These are phyloP conservation scores for Talaromyces sp. DNA, from an alignment of 2,329 filamentous ascomycete genomes.

Conservation along the genomic window DNA sequence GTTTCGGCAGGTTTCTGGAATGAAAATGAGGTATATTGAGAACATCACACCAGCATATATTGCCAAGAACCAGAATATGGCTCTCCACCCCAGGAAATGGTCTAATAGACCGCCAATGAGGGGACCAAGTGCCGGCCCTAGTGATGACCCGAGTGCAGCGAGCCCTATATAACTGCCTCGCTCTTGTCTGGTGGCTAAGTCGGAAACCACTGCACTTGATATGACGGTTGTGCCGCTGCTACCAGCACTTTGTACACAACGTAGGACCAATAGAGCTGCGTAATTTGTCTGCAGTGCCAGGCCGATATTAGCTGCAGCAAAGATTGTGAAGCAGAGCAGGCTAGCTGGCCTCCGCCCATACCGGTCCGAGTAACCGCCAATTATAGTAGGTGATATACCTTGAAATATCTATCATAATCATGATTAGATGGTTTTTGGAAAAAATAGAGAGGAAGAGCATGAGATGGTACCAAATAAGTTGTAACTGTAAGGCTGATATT, in stretches of 20 bases:
- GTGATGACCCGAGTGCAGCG: conserved; percentile 29
- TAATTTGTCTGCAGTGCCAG: conserved; percentile 37
- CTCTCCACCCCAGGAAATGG: conserved; percentile 37
- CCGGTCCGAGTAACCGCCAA: conserved; percentile 45
- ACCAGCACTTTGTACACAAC: conserved; percentile 42
- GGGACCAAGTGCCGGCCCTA: conserved; percentile 31
- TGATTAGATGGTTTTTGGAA: not conserved
- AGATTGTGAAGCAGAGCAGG: conserved; percentile 41
- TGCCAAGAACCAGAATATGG: conserved; percentile 49
- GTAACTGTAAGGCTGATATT: conserved; percentile 34
- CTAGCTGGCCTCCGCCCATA: conserved; percentile 47
- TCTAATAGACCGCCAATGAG: conserved; percentile 35
- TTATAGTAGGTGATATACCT: conserved; percentile 47
- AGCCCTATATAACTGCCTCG: conserved; percentile 43
- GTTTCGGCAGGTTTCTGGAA: conserved; percentile 37
- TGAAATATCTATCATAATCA: conserved; percentile 40
- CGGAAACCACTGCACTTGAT: conserved; percentile 38
- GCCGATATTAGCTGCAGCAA: conserved; percentile 40
- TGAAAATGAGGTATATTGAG: conserved; percentile 31
- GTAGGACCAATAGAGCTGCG: conserved; percentile 34
- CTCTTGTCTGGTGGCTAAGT: conserved; percentile 36
- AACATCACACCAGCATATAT: conserved; percentile 43
- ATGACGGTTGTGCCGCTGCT: conserved; percentile 42
- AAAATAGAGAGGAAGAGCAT: not conserved
- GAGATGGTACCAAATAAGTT: conserved; percentile 27